Percentiles rank a stretch among this genome's conserved stretches.
These are phyloP conservation scores for Pseudogymnoascus sp. DNA, from an alignment of 2,329 filamentous ascomycete species.

Conservation along the genomic window DNA sequence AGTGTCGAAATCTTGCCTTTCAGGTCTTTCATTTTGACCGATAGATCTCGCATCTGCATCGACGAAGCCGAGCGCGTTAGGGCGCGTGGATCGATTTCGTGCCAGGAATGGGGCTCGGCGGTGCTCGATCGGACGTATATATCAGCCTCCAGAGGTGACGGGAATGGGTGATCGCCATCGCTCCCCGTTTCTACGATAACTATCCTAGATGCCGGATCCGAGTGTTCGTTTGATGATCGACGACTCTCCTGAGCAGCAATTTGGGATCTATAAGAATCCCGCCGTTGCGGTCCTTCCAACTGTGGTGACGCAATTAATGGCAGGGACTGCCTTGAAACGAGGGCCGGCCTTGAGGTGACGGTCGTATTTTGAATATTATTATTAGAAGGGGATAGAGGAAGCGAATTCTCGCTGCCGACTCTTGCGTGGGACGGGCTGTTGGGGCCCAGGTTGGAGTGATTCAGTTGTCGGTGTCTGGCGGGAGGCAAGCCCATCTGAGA, in stretches of 20 bases:
- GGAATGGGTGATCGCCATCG: background rate
- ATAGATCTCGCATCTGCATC: constrained; percentile 47
- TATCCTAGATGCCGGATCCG: background rate
- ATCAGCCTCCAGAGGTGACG: background rate
- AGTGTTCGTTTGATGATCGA: background rate
- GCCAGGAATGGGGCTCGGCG: constrained; percentile 17
- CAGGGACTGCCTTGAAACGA: background rate
- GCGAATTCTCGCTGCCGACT: constrained; percentile 52
- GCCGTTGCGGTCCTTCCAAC: background rate
- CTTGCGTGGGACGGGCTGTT: constrained; percentile 45
- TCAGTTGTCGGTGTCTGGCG: constrained; percentile 20
- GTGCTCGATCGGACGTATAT: constrained; percentile 15
- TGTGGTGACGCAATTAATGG: background rate
- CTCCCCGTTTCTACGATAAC: background rate
- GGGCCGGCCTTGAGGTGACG: background rate
- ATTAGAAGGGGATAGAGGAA: constrained; percentile 37
- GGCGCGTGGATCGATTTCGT: background rate
- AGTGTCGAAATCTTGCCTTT: constrained; percentile 60
- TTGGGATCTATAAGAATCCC: background rate
- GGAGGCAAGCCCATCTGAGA: constrained; percentile 17
- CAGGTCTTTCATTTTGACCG: constrained; percentile 58
- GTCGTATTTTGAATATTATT: constrained; percentile 15
- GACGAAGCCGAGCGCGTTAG: constrained; percentile 25
- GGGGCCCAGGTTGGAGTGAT: constrained; percentile 18
- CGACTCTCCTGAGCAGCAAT: background rate